phyloP scores from a whole-genome alignment of 139 green algal genomes.

The Coelastrella sp. region DNA sequence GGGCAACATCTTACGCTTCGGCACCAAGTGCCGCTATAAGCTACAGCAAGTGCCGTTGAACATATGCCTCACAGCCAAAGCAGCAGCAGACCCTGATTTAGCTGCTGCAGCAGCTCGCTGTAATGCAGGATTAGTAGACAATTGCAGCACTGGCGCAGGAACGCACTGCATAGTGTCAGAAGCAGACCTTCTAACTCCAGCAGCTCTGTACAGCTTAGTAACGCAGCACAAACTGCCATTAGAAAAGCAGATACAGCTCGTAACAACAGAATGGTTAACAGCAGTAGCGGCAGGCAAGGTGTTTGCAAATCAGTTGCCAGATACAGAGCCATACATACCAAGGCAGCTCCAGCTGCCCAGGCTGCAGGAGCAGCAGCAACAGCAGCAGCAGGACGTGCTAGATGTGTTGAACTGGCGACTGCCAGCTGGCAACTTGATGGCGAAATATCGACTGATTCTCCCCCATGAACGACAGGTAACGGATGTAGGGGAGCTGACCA shows the following conservation, averaged over 20 bases:
- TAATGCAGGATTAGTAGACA: background rate
- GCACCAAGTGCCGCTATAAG: constrained; percentile 24
- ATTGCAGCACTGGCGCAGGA: background rate
- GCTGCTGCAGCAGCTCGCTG: background rate
- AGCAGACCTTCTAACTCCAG: background rate
- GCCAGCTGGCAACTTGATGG: background rate
- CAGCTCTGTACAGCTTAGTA: background rate
- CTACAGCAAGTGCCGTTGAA: background rate
- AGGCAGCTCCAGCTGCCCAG: constrained; percentile 31
- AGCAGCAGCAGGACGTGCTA: constrained; percentile 24
- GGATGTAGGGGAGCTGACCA: too few relatives aligned
- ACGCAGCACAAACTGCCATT: too few relatives aligned
- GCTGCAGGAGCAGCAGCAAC: constrained; percentile 2
- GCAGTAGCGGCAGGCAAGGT: constrained; percentile 13
- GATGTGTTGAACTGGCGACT: constrained; percentile 1
- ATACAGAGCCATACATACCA: background rate
- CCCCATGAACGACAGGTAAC: background rate
- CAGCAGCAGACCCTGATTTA: background rate
- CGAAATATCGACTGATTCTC: background rate
- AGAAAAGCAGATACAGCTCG: background rate
- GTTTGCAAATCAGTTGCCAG: background rate
- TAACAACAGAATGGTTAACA: constrained; percentile 4
- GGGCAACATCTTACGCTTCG: constrained; percentile 7
- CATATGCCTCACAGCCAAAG: background rate
- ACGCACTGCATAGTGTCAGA: background rate